These are phyloP conservation scores for Trametes punicea DNA, from an alignment of 768 basidiomycete species.

Conservation along the genomic window DNA sequence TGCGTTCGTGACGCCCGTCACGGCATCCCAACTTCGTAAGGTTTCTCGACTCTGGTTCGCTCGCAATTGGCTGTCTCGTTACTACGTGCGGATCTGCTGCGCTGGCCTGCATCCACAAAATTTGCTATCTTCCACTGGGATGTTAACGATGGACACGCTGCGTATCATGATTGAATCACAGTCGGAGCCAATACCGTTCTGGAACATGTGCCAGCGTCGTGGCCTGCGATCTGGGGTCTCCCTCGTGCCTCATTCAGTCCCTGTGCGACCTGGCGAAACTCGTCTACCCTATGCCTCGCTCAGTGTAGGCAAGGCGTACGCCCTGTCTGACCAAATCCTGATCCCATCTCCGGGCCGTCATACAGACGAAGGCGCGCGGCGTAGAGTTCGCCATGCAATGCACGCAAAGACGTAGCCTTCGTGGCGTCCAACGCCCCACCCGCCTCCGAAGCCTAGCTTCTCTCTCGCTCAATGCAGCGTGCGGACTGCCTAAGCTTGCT, in stretches of 20 bases:
- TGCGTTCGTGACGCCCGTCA: constrained; percentile 1
- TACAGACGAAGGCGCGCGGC: background rate
- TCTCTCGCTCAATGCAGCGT: background rate
- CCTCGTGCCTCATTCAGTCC: background rate
- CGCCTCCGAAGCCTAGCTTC: background rate
- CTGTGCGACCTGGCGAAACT: background rate
- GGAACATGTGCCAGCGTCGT: background rate
- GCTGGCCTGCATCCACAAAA: too few relatives aligned
- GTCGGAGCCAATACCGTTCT: background rate
- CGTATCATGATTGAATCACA: background rate
- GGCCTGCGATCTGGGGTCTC: constrained; percentile 1
- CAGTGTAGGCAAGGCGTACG: background rate
- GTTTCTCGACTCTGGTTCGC: background rate
- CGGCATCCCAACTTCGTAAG: constrained; percentile 3
- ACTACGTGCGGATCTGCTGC: background rate
- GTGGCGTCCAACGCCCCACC: background rate
- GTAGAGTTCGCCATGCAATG: background rate
- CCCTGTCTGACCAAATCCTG: too few relatives aligned
- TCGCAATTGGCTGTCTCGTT: background rate
- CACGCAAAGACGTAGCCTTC: background rate
- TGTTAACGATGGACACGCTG: background rate
- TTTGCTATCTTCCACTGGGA: background rate
- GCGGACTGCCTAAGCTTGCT: background rate
- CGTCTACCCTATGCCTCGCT: background rate
- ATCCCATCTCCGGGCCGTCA: background rate